phyloP scores from a whole-genome alignment of 768 basidiomycete species.

The Boletus pseudopeckii region DNA sequence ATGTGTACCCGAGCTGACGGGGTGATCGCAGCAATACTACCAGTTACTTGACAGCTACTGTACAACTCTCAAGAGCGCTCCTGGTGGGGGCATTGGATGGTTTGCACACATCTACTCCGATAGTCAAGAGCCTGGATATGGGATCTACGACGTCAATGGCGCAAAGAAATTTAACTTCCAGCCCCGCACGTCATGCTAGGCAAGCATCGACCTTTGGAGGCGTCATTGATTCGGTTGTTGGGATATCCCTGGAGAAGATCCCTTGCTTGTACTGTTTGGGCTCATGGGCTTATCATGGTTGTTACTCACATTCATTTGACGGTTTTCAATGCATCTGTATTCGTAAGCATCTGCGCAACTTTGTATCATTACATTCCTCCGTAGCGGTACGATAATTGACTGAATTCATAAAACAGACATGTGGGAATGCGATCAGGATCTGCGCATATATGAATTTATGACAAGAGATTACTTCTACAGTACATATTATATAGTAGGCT shows the following conservation, averaged over 20 bases:
- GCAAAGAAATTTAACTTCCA: constrained; percentile 59
- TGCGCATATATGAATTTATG: background rate
- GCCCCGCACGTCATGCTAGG: constrained; percentile 60
- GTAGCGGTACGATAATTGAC: background rate
- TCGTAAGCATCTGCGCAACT: background rate
- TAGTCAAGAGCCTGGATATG: constrained; percentile 63
- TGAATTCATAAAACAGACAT: background rate
- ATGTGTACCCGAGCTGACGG: background rate
- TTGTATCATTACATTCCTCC: background rate
- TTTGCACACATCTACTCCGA: constrained; percentile 81
- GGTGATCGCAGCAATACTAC: constrained; percentile 45
- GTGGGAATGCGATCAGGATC: background rate
- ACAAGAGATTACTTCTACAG: constrained; percentile 10
- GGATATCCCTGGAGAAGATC: background rate
- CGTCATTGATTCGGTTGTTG: background rate
- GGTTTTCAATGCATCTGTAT: constrained; percentile 4
- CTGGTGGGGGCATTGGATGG: constrained; percentile 71
- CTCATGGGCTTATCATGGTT: background rate
- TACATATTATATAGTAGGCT: constrained; percentile 20
- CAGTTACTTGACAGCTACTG: constrained; percentile 63
- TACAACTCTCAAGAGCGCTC: constrained; percentile 52
- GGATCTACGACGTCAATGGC: constrained; percentile 52
- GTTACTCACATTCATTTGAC: background rate
- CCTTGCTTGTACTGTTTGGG: background rate
- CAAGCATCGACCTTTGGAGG: background rate